Percentiles rank a stretch among this genome's conserved stretches.
Evolutionary conservation across 805 yeast genomes (phyloP).

Genomic region (Pichia membranifaciens): DNA sequence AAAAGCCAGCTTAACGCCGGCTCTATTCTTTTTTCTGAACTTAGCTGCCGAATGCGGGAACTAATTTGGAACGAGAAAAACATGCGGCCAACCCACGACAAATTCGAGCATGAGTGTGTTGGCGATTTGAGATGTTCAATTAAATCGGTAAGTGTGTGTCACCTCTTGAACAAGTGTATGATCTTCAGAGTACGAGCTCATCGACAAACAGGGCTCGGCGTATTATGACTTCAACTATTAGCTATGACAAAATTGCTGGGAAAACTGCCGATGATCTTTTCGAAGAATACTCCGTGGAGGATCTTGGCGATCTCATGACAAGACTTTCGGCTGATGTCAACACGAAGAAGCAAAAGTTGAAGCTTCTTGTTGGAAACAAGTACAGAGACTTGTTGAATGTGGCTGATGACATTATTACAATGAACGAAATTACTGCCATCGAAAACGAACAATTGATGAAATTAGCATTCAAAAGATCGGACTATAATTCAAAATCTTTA

Average conservation of each 20-base stretch:
- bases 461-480: slow-evolving; percentile 27
- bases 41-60: no score
- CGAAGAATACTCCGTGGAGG: slow-evolving; percentile 25
- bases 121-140: no score
- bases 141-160: no score
- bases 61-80: no score
- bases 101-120: no score
- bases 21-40: no score
- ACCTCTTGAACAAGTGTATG: no score
- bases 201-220: no score
- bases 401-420: slow-evolving; percentile 33
- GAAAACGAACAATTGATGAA: slow-evolving; percentile 26
- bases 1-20: no score
- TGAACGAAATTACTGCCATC: slow-evolving; percentile 25
- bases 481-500: slow-evolving; percentile 21
- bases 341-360: slow-evolving; percentile 22
- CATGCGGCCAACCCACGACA: no score
- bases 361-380: slow-evolving; percentile 30
- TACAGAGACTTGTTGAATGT: slow-evolving; percentile 33
- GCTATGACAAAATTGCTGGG: slow-evolving; percentile 1
- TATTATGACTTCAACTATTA: neutral
- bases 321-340: slow-evolving; percentile 20
- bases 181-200: no score
- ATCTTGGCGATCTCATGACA: slow-evolving; percentile 22
- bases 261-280: slow-evolving; percentile 24